Conservation (phyloP, 2,329 filamentous ascomycete genomes). For the Plenodomus lindquistii region DNA sequence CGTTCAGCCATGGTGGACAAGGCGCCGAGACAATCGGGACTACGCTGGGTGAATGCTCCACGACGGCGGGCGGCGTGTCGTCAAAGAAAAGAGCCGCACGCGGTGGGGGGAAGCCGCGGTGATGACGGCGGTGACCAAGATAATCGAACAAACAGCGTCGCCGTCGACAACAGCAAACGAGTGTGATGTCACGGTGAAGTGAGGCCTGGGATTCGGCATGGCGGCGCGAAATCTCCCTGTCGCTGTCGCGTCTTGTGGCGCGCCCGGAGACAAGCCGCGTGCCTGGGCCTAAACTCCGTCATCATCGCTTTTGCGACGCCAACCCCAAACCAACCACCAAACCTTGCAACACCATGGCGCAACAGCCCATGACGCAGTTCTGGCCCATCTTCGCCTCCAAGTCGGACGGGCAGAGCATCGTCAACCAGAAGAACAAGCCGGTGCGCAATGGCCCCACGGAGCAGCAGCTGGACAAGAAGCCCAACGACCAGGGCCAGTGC, state of each 20-base stretch:
- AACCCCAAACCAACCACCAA: no score
- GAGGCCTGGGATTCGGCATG: no score
- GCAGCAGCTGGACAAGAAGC: conserved; percentile 56
- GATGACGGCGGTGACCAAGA: no score
- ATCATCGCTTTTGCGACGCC: not conserved
- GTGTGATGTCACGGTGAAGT: no score
- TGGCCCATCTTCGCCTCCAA: conserved; percentile 53
- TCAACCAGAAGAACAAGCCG: conserved; percentile 54
- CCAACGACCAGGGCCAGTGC: conserved; percentile 57
- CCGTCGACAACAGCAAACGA: no score
- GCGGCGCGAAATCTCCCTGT: not conserved
- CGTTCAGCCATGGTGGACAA: conserved; percentile 22
- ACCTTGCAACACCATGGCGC: conserved; percentile 38
- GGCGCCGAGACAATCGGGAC: not conserved
- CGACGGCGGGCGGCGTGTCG: no score
- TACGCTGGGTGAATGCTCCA: not conserved
- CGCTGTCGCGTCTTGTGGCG: not conserved
- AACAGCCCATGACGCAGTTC: conserved; percentile 49
- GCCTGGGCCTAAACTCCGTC: not conserved
- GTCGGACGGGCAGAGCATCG: conserved; percentile 55
- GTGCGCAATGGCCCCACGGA: conserved; percentile 57
- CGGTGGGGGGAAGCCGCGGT: no score
- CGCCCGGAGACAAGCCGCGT: not conserved
- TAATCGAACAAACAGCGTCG: no score
- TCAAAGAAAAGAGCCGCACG: no score